phyloP scores from a whole-genome alignment of 345 rosid genomes.

The Corchorus olitorius region DNA sequence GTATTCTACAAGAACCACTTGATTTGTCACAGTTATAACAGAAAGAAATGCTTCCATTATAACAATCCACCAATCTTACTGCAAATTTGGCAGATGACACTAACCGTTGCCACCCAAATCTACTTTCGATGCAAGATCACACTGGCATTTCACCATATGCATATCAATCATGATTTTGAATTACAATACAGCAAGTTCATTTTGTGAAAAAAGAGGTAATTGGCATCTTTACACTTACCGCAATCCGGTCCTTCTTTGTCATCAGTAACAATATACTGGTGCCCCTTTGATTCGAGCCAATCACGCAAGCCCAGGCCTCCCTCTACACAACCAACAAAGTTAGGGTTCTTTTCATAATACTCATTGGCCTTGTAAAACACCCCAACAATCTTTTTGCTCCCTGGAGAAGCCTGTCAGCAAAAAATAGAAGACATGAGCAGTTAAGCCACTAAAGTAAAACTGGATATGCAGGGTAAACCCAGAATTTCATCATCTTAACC shows the following conservation, averaged over 20 bases:
- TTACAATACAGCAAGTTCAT: background rate
- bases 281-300: conserved; percentile 88
- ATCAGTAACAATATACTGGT: conserved; percentile 82
- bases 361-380: conserved; percentile 95
- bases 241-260: conserved; percentile 87
- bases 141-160: background rate
- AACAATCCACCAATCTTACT: background rate
- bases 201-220: background rate
- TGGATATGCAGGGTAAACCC: background rate
- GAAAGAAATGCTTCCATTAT: background rate
- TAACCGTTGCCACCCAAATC: background rate
- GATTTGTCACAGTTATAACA: background rate
- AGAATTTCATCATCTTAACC: background rate
- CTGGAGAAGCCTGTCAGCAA: conserved; percentile 62
- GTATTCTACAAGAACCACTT: background rate
- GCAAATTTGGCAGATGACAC: background rate
- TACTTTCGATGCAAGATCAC: background rate
- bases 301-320: conserved; percentile 71
- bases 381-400: conserved; percentile 89
- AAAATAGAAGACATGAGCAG: background rate
- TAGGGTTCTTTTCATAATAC: conserved; percentile 70
- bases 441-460: background rate
- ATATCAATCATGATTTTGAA: background rate
- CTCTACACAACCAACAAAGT: conserved; percentile 80
- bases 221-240: conserved; percentile 42